phyloP scores from a whole-genome alignment of 108 stramenopile species.

The Cylindrotheca fusiformis region DNA sequence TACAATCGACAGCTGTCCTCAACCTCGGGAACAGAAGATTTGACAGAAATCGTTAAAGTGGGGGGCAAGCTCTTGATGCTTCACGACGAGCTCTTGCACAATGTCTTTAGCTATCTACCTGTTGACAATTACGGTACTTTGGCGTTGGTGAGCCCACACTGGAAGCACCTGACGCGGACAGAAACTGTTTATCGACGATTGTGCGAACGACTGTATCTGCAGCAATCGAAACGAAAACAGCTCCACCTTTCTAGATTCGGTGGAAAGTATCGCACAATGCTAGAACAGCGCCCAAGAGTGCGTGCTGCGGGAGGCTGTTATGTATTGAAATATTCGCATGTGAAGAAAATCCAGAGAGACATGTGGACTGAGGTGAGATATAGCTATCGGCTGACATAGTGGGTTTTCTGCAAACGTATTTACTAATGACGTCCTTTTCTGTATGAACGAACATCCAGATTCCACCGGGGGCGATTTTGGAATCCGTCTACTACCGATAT shows the following conservation, averaged over 20 bases:
- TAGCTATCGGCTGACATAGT: not conserved
- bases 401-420: not conserved
- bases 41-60: constrained; percentile 47
- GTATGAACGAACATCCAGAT: constrained; percentile 18
- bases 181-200: constrained; percentile 67
- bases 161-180: constrained; percentile 72
- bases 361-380: constrained; percentile 76
- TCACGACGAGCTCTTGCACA: constrained; percentile 74
- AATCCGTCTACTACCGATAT: constrained; percentile 66
- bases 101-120: constrained; percentile 61
- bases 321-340: constrained; percentile 56
- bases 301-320: constrained; percentile 74
- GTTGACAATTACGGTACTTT: constrained; percentile 61
- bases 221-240: constrained; percentile 64
- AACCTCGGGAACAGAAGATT: constrained; percentile 12
- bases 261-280: constrained; percentile 69
- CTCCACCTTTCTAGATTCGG: constrained; percentile 64
- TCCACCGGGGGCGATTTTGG: constrained; percentile 75
- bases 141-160: constrained; percentile 69
- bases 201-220: constrained; percentile 71
- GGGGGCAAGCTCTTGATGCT: constrained; percentile 61
- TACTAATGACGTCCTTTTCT: not conserved
- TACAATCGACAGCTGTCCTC: constrained; percentile 2
- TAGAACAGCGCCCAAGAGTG: constrained; percentile 70
- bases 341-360: constrained; percentile 69